Conservation (phyloP, 345 rosid genomes). For the Linum usitatissimum region DNA sequence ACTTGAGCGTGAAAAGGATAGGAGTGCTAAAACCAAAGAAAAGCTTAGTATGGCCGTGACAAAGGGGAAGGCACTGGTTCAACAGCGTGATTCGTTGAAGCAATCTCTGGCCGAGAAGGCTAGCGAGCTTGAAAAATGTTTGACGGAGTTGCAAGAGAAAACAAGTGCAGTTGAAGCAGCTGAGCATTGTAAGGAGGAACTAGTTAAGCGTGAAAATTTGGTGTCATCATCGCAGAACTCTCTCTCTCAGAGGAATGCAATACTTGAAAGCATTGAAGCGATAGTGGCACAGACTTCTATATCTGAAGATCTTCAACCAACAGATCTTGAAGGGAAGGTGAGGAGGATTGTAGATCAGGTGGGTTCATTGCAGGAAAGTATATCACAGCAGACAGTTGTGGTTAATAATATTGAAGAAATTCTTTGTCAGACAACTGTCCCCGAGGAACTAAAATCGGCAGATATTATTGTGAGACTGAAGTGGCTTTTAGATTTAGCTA, state of each 20-base stretch:
- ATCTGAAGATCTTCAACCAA: slow-evolving; percentile 39
- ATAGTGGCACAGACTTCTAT: too few relatives aligned
- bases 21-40: slow-evolving; percentile 68
- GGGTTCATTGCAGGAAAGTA: not conserved
- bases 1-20: slow-evolving; percentile 67
- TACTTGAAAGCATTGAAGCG: slow-evolving; percentile 31
- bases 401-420: slow-evolving; percentile 15
- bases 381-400: slow-evolving; percentile 8
- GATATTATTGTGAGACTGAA: slow-evolving; percentile 15
- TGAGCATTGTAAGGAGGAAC: slow-evolving; percentile 43
- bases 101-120: slow-evolving; percentile 59
- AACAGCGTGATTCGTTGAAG: slow-evolving; percentile 75
- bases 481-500: slow-evolving; percentile 30
- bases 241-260: slow-evolving; percentile 34
- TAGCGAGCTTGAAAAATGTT: slow-evolving; percentile 59
- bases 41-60: slow-evolving; percentile 95
- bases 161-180: slow-evolving; percentile 46
- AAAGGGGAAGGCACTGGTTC: slow-evolving; percentile 89
- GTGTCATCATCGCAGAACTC: slow-evolving; percentile 56
- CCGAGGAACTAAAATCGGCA: slow-evolving; percentile 12
- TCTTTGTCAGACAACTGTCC: slow-evolving; percentile 7
- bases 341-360: slow-evolving; percentile 27
- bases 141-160: slow-evolving; percentile 52
- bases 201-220: slow-evolving; percentile 39
- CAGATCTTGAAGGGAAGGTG: slow-evolving; percentile 42